Percentiles rank a stretch among this genome's conserved stretches.
Evolutionary conservation across 2,329 filamentous ascomycete genomes (phyloP).

Genomic region (Venturia carpophila): DNA sequence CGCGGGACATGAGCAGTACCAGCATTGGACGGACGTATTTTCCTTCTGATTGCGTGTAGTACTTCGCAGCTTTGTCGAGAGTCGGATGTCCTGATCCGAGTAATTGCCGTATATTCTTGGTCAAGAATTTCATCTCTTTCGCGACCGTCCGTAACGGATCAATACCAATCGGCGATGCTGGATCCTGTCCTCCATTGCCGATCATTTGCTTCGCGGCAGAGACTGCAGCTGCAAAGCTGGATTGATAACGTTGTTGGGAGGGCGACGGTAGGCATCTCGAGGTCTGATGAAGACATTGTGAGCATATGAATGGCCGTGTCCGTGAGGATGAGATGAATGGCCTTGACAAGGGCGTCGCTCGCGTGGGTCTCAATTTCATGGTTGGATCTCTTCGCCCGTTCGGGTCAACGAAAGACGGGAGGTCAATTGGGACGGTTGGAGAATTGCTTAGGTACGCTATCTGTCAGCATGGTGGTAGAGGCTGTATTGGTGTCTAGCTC

Average conservation of each 20-base stretch:
- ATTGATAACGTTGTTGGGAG: constrained; percentile 44
- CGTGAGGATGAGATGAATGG: not conserved
- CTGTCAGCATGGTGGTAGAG: not conserved
- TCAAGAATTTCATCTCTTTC: constrained; percentile 94
- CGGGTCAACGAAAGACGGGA: not conserved
- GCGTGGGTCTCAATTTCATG: constrained; percentile 7
- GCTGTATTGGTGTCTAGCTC: constrained; percentile 2
- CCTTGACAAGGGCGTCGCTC: not conserved
- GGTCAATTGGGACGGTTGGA: not conserved
- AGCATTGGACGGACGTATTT: constrained; percentile 95
- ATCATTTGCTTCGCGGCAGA: constrained; percentile 61
- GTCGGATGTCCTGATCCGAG: constrained; percentile 90
- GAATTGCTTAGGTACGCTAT: not conserved
- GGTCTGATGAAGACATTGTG: constrained; percentile 15
- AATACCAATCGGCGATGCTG: constrained; percentile 61
- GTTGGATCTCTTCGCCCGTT: not conserved
- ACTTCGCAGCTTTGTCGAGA: constrained; percentile 90
- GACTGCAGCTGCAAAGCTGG: constrained; percentile 70
- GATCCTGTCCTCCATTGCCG: constrained; percentile 40
- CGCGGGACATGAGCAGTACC: constrained; percentile 91
- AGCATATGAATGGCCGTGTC: constrained; percentile 11
- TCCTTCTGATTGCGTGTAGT: constrained; percentile 93
- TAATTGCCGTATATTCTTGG: constrained; percentile 87
- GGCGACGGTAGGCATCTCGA: not conserved
- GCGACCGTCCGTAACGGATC: constrained; percentile 86